Percentiles rank a stretch among this genome's conserved stretches.
phyloP scores from a whole-genome alignment of 306 rosid species.

The Glycine soja region DNA sequence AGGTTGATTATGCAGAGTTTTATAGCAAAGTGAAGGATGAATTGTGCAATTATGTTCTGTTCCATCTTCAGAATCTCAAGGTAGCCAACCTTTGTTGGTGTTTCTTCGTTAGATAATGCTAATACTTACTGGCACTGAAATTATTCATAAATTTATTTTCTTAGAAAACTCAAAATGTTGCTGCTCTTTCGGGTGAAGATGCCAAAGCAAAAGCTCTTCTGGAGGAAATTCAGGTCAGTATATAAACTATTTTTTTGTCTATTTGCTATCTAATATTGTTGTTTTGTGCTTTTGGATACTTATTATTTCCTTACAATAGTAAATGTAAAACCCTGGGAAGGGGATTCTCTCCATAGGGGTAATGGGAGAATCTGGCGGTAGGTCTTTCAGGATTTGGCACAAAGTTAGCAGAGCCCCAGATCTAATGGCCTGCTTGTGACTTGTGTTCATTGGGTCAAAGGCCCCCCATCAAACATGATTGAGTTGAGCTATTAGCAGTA shows the following conservation, averaged over 20 bases:
- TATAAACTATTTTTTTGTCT: conserved; percentile 29
- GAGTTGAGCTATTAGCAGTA: conserved; percentile 24
- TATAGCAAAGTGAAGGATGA: conserved; percentile 75
- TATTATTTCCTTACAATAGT: conserved; percentile 27
- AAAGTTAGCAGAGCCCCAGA: conserved; percentile 23
- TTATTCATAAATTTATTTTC: conserved; percentile 42
- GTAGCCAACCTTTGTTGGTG: conserved; percentile 52
- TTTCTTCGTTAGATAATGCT: conserved; percentile 37
- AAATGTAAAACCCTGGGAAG: conserved; percentile 9
- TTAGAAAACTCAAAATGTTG: conserved; percentile 63
- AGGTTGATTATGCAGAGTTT: conserved; percentile 63
- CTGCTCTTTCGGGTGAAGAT: conserved; percentile 64
- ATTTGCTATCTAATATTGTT: conserved; percentile 7
- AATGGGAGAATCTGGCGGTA: conserved; percentile 26
- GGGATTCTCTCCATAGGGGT: conserved; percentile 20
- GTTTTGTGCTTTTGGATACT: conserved; percentile 2
- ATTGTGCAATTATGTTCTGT: conserved; percentile 54
- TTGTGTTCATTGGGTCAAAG: conserved; percentile 18
- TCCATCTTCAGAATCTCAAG: conserved; percentile 72
- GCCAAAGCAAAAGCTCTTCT: conserved; percentile 56
- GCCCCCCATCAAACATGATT: background rate
- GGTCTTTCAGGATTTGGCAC: conserved; percentile 35
- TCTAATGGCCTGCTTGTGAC: conserved; percentile 37
- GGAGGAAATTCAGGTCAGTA: conserved; percentile 78
- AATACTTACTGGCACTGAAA: conserved; percentile 40